Evolutionary conservation across 176 grass and related monocot species (phyloP).

Genomic region (Zoysia japonica): DNA sequence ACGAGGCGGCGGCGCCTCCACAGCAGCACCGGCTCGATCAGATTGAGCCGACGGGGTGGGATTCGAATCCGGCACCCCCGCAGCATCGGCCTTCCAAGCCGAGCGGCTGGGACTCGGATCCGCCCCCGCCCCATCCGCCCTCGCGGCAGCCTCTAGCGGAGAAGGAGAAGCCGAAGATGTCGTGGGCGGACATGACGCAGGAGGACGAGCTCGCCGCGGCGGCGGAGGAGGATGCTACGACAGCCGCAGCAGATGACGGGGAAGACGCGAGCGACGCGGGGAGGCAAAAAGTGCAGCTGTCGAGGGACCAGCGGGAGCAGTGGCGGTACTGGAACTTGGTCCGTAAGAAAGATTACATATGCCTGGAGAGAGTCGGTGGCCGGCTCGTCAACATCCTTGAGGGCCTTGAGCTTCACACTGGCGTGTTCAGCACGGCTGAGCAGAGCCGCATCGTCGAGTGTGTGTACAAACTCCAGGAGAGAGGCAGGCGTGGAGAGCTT

Average conservation of each 20-base stretch:
- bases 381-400: conserved; percentile 45
- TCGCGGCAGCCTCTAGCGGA: not conserved
- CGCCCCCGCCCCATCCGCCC: not conserved
- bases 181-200: conserved; percentile 85
- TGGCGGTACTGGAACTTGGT: conserved; percentile 40
- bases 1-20: conserved; percentile 25
- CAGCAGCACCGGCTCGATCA: conserved; percentile 22
- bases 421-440: conserved; percentile 52
- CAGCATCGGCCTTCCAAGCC: conserved; percentile 43
- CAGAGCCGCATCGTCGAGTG: conserved; percentile 47
- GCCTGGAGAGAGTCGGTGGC: conserved; percentile 47
- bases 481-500: conserved; percentile 45
- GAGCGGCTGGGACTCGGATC: conserved; percentile 60
- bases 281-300: conserved; percentile 22
- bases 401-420: conserved; percentile 53
- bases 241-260: conserved; percentile 24
- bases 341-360: conserved; percentile 47
- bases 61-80: conserved; percentile 39
- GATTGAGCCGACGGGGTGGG: conserved; percentile 50
- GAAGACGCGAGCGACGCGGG: conserved; percentile 29
- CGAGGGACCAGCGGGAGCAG: conserved; percentile 59
- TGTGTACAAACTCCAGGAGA: conserved; percentile 50
- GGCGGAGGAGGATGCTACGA: conserved; percentile 54
- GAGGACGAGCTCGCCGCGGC: conserved; percentile 73
- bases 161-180: conserved; percentile 60